Conservation (phyloP, 768 basidiomycete species). For the Hypholoma sublateritium region DNA sequence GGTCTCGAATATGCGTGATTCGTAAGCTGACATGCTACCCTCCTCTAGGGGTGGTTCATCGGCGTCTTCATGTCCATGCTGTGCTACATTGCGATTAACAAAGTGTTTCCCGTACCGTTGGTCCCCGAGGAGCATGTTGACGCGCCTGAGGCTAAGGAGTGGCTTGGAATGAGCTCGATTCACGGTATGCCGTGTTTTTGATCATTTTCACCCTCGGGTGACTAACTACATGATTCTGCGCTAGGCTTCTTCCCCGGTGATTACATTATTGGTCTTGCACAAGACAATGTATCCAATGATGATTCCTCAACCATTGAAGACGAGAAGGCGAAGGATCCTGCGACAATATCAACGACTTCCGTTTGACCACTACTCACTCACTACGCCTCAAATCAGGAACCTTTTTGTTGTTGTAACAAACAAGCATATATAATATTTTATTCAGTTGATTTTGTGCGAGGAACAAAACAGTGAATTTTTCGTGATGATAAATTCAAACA, state of each 20-base stretch:
- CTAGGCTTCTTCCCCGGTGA: slow-evolving; percentile 14
- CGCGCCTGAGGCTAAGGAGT: slow-evolving; percentile 5
- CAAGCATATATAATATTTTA: no score
- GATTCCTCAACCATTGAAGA: slow-evolving; percentile 1
- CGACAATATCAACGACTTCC: no score
- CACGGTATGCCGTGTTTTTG: background rate
- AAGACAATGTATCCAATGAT: background rate
- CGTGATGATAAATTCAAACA: no score
- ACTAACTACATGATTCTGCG: background rate
- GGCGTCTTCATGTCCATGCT: slow-evolving; percentile 8
- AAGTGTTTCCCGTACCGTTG: slow-evolving; percentile 6
- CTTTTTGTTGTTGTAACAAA: no score
- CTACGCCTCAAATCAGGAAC: no score
- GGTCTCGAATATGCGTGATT: background rate
- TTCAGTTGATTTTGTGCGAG: no score
- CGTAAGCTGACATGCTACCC: background rate
- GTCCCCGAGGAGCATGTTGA: slow-evolving; percentile 5
- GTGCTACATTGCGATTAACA: slow-evolving; percentile 8
- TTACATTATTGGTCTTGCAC: background rate
- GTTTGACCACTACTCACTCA: no score
- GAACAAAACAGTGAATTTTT: no score
- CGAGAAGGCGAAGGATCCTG: background rate
- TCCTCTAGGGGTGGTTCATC: slow-evolving; percentile 13
- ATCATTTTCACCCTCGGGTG: no score
- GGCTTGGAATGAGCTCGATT: slow-evolving; percentile 14